Evolutionary conservation across 129 eudicot species (phyloP), one percentile per base, ranked within the genome.

Genomic region (Logfia minima): DNA sequence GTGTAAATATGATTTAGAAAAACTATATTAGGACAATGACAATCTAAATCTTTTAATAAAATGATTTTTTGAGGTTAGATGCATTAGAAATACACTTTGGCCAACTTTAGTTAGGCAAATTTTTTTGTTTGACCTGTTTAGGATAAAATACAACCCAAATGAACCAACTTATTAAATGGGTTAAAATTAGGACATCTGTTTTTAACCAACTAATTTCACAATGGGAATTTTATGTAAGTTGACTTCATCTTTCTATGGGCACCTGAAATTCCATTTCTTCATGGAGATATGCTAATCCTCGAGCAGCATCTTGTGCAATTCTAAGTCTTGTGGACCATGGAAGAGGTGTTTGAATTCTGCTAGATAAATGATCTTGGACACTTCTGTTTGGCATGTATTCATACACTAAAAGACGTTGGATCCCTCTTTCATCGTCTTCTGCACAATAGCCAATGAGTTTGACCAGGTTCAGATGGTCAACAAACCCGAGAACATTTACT

Each of bases 261-360:
- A 90, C 96, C 96, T 90, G 96, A 79, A 90, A 86, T 21, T 88
- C 93, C 96, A 88, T 88, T 83, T 88, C 93, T 81, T 91, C 89
- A 34, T 91, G 96, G 80, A 91, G 96, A 83, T 91, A 88, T 6
- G 93, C 84, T 65, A 91, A 67, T 34, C 96, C 96, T 5, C 84
- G 83, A 74, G 96, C 96, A 65, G 96, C 91, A 81, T 88, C 96
- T 69, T 82, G 91, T 55, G 96, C 96, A 21, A 91, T 82, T 77
- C 83, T 81, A 29, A 91, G 63, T 43, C 96, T 77, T 2, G 88
- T 83, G 1, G 75, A 72, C 96, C 96, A 91, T 32, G 93, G 81
- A 48, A 91, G 86, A 79, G 96, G 87, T 24, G 87, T 70, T 70
- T 77, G 84, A 71, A 76, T 77, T 68, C 85, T 87, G 60, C 83